Base-by-base conservation (phyloP, 345 rosid species). In the Chamaenerion angustifolium region DNA sequence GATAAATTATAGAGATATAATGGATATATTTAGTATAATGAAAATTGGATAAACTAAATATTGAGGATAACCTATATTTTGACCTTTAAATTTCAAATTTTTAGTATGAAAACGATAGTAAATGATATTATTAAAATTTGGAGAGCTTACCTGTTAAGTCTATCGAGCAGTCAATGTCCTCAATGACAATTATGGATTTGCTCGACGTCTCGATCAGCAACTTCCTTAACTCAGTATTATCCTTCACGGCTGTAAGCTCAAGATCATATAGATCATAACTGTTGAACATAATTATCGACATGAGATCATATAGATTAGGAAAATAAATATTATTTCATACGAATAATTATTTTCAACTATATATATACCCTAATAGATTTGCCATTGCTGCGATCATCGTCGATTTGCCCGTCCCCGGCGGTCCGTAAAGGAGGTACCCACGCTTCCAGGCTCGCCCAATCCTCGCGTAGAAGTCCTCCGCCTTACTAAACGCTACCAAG, bases 311-410 rank as follows among this genome's bases (percentile, higher is more conserved):
- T n/a, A n/a, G n/a, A n/a, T n/a, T n/a, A n/a, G n/a, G n/a, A n/a
- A n/a, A n/a, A n/a, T n/a, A n/a, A n/a, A n/a, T n/a, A n/a, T n/a
- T n/a, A n/a, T n/a, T n/a, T n/a, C n/a, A n/a, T n/a, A n/a, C n/a
- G n/a, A n/a, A n/a, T n/a, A n/a, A n/a, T n/a, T n/a, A n/a, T n/a
- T n/a, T n/a, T n/a, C n/a, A n/a, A n/a, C n/a, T n/a, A n/a, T n/a
- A n/a, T n/a, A n/a, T n/a, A n/a, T n/a, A 31, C 37, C 37, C 37
- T 31, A 31, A 31, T 31, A 31, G 42, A 15, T 63, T 63, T 2
- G 67, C 68, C 47, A 64, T 64, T 35, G 59, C 63, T 13, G 59
- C 68, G 10, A 64, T 47, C 68, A 64, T 64, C 18, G 68, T 57
- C 11, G 68, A 57, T 41, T 64, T 64, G 9, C 68, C 68, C 0